A percentile compares a stretch with the other conserved stretches of the same genome.
Conservation (phyloP, 805 yeast genomes). For the Candida koratica region DNA sequence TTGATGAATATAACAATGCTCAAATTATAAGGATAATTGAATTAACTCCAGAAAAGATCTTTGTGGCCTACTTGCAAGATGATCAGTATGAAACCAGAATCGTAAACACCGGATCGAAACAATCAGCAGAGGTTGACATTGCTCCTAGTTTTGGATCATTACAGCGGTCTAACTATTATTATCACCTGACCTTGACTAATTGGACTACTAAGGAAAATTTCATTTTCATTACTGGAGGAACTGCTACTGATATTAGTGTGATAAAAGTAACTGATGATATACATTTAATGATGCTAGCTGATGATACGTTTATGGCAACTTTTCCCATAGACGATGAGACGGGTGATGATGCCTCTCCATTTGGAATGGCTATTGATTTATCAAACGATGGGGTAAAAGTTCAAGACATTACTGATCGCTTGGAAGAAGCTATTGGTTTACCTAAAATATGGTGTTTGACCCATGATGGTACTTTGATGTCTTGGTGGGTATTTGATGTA, state of each 20-base stretch:
- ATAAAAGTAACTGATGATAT: constrained; percentile 11
- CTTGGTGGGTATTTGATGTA: constrained; percentile 61
- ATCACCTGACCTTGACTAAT: constrained; percentile 34
- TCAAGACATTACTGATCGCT: constrained; percentile 51
- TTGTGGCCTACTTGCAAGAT: constrained; percentile 14
- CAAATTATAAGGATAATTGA: constrained; percentile 4
- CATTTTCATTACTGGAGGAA: constrained; percentile 53
- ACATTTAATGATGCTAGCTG: constrained; percentile 42
- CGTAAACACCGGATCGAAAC: constrained; percentile 25
- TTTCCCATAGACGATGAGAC: constrained; percentile 66
- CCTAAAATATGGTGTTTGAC: constrained; percentile 66
- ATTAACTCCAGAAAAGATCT: neutral
- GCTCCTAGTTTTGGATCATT: constrained; percentile 52
- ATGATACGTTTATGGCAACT: constrained; percentile 70
- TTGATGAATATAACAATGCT: constrained; percentile 1
- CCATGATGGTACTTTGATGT: constrained; percentile 56
- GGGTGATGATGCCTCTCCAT: constrained; percentile 64
- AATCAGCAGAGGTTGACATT: constrained; percentile 38
- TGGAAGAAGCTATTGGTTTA: constrained; percentile 55
- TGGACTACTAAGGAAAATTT: constrained; percentile 34
- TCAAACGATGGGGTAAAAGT: constrained; percentile 39
- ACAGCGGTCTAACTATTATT: constrained; percentile 45
- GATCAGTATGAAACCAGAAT: constrained; percentile 17
- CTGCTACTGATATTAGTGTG: constrained; percentile 52
- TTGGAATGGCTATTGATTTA: constrained; percentile 67